A percentile compares a stretch with the other conserved stretches of the same genome.
Conservation (phyloP, 2,329 filamentous ascomycete genomes). For the Fusarium concolor region DNA sequence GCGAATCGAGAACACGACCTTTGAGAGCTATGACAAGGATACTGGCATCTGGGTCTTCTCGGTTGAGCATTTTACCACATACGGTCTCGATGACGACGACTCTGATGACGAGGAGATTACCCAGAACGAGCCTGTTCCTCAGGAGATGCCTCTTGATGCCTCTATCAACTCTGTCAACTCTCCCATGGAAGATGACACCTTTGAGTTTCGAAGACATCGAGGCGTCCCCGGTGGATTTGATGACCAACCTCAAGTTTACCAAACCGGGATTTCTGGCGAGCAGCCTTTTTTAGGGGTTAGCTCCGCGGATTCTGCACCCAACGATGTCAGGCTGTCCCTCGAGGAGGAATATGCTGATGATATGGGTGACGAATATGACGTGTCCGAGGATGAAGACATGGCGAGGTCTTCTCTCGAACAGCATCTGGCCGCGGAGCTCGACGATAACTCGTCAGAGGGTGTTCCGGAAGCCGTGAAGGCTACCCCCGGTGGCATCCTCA, state of each 20-base stretch:
- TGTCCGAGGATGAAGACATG: conserved; percentile 77
- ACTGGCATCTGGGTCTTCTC: conserved; percentile 91
- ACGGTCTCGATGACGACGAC: conserved; percentile 84
- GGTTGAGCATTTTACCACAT: conserved; percentile 97
- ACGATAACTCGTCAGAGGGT: conserved; percentile 67
- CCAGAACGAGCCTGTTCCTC: conserved; percentile 34
- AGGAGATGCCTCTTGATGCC: conserved; percentile 36
- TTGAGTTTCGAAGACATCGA: conserved; percentile 64
- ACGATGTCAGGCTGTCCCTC: conserved; percentile 68
- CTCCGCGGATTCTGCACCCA: conserved; percentile 84
- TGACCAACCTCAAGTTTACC: conserved; percentile 64
- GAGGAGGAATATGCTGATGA: conserved; percentile 67
- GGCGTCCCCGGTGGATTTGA: conserved; percentile 86
- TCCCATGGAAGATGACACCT: conserved; percentile 65
- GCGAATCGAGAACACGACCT: conserved; percentile 82
- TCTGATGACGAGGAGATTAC: conserved; percentile 64
- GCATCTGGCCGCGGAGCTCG: conserved; percentile 81
- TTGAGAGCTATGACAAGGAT: conserved; percentile 80
- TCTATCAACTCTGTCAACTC: conserved; percentile 42
- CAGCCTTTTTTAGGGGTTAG: conserved; percentile 94
- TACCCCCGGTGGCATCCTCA: conserved; percentile 71
- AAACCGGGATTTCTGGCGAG: conserved; percentile 65
- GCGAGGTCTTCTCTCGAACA: conserved; percentile 80
- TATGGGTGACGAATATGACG: conserved; percentile 81
- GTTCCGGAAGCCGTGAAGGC: conserved; percentile 58